Conservation (phyloP, 2,329 filamentous ascomycete genomes). For the Acrodontium crateriforme region DNA sequence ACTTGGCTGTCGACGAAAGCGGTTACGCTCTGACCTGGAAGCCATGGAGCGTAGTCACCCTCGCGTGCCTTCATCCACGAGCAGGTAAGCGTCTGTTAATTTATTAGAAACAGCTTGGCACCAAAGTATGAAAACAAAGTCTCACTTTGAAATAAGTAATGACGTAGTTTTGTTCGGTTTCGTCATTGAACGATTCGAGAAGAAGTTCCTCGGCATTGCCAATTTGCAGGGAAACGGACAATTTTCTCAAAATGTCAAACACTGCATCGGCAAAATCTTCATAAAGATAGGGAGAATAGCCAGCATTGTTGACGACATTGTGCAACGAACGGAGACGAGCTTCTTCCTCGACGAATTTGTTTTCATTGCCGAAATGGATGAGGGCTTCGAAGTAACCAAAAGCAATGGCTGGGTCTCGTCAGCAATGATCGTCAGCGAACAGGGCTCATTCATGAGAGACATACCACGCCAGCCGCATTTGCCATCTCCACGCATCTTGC, state of each 20-base stretch:
- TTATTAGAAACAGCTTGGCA: constrained; percentile 1
- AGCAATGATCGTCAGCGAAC: constrained; percentile 8
- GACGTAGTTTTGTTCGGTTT: constrained; percentile 53
- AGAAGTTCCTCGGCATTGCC: constrained; percentile 35
- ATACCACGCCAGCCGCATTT: constrained; percentile 97
- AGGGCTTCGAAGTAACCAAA: constrained; percentile 89
- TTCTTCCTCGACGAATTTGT: constrained; percentile 55
- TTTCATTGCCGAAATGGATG: constrained; percentile 50
- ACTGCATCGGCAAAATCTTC: constrained; percentile 77
- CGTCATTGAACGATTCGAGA: constrained; percentile 55
- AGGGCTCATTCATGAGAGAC: too few relatives aligned
- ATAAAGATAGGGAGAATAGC: constrained; percentile 54
- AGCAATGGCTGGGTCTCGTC: constrained; percentile 54
- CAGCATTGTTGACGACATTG: constrained; percentile 54
- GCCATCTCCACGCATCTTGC: constrained; percentile 78
- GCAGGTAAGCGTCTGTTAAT: constrained; percentile 56
- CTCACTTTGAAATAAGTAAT: constrained; percentile 65
- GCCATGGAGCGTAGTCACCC: constrained; percentile 57
- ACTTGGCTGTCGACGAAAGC: constrained; percentile 58
- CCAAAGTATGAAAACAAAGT: constrained; percentile 1
- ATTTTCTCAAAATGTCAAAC: constrained; percentile 50
- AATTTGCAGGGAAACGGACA: constrained; percentile 43
- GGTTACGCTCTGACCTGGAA: constrained; percentile 47
- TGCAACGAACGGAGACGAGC: constrained; percentile 58
- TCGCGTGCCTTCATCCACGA: constrained; percentile 69